phyloP scores from a whole-genome alignment of 1,284 basidiomycete species.

The Rhodotorula sp. region DNA sequence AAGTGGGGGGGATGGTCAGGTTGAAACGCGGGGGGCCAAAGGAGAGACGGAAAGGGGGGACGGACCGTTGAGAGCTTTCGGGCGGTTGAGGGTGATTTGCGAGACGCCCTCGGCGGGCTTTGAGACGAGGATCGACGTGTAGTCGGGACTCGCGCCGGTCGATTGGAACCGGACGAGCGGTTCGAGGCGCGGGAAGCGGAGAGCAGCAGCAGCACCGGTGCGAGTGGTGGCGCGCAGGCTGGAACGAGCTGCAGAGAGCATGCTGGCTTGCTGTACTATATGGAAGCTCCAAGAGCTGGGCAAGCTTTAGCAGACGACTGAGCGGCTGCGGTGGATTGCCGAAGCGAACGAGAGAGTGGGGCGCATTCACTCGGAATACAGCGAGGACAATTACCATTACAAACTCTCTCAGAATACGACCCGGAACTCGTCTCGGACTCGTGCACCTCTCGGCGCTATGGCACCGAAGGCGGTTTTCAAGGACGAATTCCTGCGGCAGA shows the following conservation, averaged over 20 bases:
- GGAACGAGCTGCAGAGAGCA: neutral
- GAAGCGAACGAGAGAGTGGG: neutral
- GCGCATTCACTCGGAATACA: too few relatives aligned
- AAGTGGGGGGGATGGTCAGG: neutral
- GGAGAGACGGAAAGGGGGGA: neutral
- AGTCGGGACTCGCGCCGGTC: conserved; percentile 55
- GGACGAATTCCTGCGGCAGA: too few relatives aligned
- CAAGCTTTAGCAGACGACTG: neutral
- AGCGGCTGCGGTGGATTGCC: neutral
- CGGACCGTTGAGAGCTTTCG: conserved; percentile 78
- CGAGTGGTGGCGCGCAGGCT: conserved; percentile 6
- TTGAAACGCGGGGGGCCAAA: neutral
- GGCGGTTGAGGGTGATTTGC: conserved; percentile 90
- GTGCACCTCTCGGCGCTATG: too few relatives aligned
- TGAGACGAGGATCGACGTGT: conserved; percentile 72
- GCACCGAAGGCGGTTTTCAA: too few relatives aligned
- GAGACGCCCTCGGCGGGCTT: conserved; percentile 64
- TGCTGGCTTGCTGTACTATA: neutral
- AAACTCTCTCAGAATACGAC: too few relatives aligned
- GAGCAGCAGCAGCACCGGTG: neutral
- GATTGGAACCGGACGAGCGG: conserved; percentile 18
- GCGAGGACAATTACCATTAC: too few relatives aligned
- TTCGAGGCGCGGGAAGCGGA: conserved; percentile 9
- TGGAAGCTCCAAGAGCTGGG: neutral
- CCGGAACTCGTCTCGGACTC: too few relatives aligned